These are phyloP conservation scores for Coniochaeta sp. DNA, from an alignment of 2,329 filamentous ascomycete species.

Conservation along the genomic window DNA sequence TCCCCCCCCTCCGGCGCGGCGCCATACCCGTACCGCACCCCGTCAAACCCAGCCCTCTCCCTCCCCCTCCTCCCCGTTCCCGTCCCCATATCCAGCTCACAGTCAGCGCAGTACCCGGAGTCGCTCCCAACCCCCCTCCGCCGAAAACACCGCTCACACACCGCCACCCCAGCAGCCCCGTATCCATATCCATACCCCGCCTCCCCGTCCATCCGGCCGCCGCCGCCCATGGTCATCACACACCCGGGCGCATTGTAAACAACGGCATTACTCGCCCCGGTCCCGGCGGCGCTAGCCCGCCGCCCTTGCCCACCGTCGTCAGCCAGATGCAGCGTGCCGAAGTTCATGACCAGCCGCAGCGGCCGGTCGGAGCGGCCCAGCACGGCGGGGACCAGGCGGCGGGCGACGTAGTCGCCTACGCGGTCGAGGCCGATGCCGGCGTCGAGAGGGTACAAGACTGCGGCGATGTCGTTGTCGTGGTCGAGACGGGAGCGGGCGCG, in stretches of 20 bases:
- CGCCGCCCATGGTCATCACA: not conserved
- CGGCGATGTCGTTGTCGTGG: not conserved
- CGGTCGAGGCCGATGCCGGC: not conserved
- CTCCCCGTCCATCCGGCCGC: not conserved
- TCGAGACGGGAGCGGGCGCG: not conserved
- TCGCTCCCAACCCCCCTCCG: not conserved
- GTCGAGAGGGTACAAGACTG: not conserved
- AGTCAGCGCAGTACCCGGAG: not conserved
- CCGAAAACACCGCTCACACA: not conserved
- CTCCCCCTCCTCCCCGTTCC: no score
- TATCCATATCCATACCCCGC: not conserved
- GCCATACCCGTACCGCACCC: not conserved
- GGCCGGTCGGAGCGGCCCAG: conserved; percentile 6
- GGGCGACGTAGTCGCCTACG: conserved; percentile 2
- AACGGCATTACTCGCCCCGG: not conserved
- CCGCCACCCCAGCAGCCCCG: not conserved
- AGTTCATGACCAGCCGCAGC: conserved; percentile 11
- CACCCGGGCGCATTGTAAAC: not conserved
- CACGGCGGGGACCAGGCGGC: conserved; percentile 3
- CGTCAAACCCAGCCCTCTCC: not conserved
- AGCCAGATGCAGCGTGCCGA: not conserved
- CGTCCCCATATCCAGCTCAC: not conserved
- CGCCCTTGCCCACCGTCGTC: not conserved
- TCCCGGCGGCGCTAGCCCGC: not conserved
- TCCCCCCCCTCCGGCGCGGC: not conserved